These are phyloP conservation scores for Xerocomellus dryophilus DNA, from an alignment of 768 basidiomycete species.

Conservation along the genomic window DNA sequence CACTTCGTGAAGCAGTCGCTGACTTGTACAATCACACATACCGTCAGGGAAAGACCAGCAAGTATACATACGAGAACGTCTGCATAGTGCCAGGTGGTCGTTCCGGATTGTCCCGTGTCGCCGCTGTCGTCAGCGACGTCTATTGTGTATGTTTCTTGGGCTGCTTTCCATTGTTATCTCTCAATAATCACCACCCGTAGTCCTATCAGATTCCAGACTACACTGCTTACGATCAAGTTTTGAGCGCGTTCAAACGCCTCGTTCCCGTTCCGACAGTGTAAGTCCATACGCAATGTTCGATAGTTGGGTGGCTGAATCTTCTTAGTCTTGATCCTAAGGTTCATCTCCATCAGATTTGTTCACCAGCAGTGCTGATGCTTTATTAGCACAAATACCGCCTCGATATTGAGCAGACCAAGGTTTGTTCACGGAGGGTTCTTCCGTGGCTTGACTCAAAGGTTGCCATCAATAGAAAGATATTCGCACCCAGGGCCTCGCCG, in stretches of 20 bases:
- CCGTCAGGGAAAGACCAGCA: conserved; percentile 71
- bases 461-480: conserved; percentile 61
- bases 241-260: conserved; percentile 83
- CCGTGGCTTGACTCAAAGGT: not conserved
- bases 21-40: conserved; percentile 86
- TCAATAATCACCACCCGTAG: conserved; percentile 32
- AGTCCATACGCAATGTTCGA: conserved; percentile 28
- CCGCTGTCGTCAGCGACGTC: conserved; percentile 88
- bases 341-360: conserved; percentile 2
- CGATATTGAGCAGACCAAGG: conserved; percentile 77
- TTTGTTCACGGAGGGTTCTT: conserved; percentile 20
- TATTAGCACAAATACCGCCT: conserved; percentile 64
- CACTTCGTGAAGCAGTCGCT: conserved; percentile 85
- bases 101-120: conserved; percentile 84
- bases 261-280: conserved; percentile 89
- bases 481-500: conserved; percentile 74
- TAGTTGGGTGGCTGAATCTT: conserved; percentile 1
- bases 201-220: conserved; percentile 92
- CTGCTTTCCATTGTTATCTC: not conserved
- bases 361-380: conserved; percentile 3
- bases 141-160: conserved; percentile 54
- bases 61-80: conserved; percentile 91
- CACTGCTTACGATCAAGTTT: conserved; percentile 82
- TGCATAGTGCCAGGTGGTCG: conserved; percentile 95
- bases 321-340: conserved; percentile 47